A percentile compares a stretch with the other conserved stretches of the same genome.
Evolutionary conservation across 305 asterid species (phyloP).

Genomic region (Fraxinus angustifolia): DNA sequence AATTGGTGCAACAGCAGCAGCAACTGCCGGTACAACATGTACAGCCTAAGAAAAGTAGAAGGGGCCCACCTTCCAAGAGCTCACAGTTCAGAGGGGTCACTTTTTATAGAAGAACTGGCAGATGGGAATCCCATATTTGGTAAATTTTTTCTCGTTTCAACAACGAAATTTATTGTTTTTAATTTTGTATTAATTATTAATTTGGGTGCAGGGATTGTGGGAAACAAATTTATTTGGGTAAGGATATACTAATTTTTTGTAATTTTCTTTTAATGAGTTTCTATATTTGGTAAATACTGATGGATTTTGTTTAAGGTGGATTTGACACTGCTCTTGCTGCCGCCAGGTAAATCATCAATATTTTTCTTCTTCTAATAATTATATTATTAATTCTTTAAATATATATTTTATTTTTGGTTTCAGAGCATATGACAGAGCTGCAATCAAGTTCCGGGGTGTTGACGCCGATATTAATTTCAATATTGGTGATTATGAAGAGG

Average conservation of each 20-base stretch:
- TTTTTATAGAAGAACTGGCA: slow-evolving; percentile 77
- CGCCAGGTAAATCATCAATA: slow-evolving; percentile 38
- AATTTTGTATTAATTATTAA: background rate
- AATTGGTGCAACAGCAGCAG: slow-evolving; percentile 28
- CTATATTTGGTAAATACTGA: slow-evolving; percentile 20
- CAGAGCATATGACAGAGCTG: slow-evolving; percentile 91
- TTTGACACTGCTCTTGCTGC: slow-evolving; percentile 71
- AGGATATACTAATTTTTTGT: slow-evolving; percentile 4
- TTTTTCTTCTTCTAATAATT: background rate
- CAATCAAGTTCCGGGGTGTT: slow-evolving; percentile 70
- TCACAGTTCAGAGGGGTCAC: slow-evolving; percentile 86
- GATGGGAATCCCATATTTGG: slow-evolving; percentile 94
- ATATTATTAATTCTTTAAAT: background rate
- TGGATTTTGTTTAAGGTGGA: slow-evolving; percentile 51
- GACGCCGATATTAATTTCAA: slow-evolving; percentile 77
- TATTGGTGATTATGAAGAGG: slow-evolving; percentile 65
- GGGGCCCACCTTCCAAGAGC: slow-evolving; percentile 85
- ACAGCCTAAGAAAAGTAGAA: slow-evolving; percentile 54
- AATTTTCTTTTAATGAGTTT: background rate
- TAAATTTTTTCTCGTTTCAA: slow-evolving; percentile 4
- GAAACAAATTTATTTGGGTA: slow-evolving; percentile 82
- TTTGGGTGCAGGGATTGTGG: slow-evolving; percentile 75
- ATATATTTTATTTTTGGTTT: background rate
- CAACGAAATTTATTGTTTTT: background rate
- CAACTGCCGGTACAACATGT: slow-evolving; percentile 35